A percentile compares a stretch with the other conserved stretches of the same genome.
Evolutionary conservation across 2,329 filamentous ascomycete genomes (phyloP).

Genomic region (Trichoderma simmonsii): DNA sequence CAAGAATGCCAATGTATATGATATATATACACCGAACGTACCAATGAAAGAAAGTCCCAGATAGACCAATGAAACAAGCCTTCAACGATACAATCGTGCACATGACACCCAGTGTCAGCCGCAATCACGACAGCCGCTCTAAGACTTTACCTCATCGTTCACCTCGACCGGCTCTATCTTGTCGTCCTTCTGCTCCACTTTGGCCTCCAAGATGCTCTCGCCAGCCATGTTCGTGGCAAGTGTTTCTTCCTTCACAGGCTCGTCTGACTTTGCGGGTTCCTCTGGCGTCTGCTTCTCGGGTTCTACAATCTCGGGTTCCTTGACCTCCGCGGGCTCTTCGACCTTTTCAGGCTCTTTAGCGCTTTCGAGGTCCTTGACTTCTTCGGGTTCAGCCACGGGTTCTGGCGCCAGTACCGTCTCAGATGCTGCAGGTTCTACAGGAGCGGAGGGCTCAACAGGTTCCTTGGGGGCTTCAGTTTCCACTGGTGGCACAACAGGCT

Average conservation of each 20-base stretch:
- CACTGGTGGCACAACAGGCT: not conserved
- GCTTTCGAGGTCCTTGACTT: not conserved
- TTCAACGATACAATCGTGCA: not conserved
- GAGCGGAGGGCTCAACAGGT: not conserved
- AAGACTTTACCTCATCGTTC: slow-evolving; percentile 30
- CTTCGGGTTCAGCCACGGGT: not conserved
- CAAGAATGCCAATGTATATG: not conserved
- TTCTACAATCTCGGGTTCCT: not conserved
- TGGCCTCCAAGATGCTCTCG: slow-evolving; percentile 41
- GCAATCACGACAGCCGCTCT: not conserved
- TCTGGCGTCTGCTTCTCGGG: not conserved
- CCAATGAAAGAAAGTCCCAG: not conserved
- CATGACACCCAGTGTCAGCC: not conserved
- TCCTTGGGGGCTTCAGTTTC: slow-evolving; percentile 4
- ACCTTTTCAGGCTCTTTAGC: not conserved
- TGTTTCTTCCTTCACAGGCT: slow-evolving; percentile 30
- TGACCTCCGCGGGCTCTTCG: not conserved
- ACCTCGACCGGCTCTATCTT: slow-evolving; percentile 37
- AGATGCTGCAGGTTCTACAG: not conserved
- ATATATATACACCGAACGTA: not conserved
- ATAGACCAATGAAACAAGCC: not conserved
- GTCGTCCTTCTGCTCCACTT: slow-evolving; percentile 35
- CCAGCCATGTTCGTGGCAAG: slow-evolving; percentile 43
- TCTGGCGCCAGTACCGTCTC: not conserved
- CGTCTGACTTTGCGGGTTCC: slow-evolving; percentile 1